A percentile compares a stretch with the other conserved stretches of the same genome.
Evolutionary conservation across 2,329 filamentous ascomycete genomes (phyloP).

Genomic region (Apiospora sp.): DNA sequence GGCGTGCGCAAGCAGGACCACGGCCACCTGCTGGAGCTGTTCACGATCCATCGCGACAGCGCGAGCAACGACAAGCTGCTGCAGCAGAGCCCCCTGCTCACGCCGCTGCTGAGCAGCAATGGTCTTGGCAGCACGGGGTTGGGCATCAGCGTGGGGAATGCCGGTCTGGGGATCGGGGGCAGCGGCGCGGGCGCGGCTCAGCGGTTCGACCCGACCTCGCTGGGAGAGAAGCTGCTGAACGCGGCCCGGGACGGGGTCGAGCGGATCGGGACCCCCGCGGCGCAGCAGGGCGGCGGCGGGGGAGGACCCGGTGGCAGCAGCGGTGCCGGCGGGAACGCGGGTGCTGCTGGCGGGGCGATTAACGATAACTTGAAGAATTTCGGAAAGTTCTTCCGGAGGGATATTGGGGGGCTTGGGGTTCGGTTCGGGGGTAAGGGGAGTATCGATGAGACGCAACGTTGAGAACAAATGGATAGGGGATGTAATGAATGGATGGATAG

Average conservation of each 20-base stretch:
- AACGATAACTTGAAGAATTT: constrained; percentile 96
- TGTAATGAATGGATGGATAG: background rate
- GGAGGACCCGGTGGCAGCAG: constrained; percentile 68
- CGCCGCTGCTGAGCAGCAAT: constrained; percentile 64
- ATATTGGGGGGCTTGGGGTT: constrained; percentile 79
- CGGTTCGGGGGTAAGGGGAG: constrained; percentile 73
- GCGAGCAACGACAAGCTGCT: constrained; percentile 74
- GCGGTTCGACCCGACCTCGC: constrained; percentile 79
- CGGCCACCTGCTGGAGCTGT: constrained; percentile 83
- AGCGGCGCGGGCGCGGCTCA: constrained; percentile 44
- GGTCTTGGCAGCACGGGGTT: constrained; percentile 49
- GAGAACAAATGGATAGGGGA: background rate
- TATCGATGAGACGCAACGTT: constrained; percentile 22
- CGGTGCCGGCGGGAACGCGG: constrained; percentile 31
- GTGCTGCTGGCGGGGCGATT: constrained; percentile 45
- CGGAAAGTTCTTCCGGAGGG: constrained; percentile 93
- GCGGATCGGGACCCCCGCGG: constrained; percentile 70
- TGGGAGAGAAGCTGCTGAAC: constrained; percentile 88
- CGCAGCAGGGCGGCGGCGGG: constrained; percentile 6
- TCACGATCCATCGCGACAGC: constrained; percentile 80
- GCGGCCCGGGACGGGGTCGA: constrained; percentile 86
- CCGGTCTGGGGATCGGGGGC: constrained; percentile 47
- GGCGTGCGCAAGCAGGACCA: constrained; percentile 89
- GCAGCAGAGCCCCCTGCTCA: constrained; percentile 73
- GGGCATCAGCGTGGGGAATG: constrained; percentile 49